Conservation (phyloP, 768 basidiomycete species). For the Hydnomerulius pinastri region DNA sequence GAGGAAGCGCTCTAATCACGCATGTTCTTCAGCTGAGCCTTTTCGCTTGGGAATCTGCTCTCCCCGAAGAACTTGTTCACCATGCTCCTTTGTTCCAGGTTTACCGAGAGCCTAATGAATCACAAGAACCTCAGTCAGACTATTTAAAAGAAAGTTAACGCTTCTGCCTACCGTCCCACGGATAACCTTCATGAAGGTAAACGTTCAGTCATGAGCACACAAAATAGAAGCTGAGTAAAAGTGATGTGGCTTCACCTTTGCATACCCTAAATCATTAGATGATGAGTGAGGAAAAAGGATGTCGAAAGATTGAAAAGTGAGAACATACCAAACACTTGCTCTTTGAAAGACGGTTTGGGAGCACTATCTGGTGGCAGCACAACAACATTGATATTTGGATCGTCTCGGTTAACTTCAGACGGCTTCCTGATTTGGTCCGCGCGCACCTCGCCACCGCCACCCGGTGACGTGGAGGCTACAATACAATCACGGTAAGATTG, state of each 20-base stretch:
- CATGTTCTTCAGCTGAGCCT: too few relatives aligned
- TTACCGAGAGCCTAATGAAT: slow-evolving; percentile 28
- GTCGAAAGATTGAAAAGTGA: not conserved
- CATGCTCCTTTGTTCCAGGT: slow-evolving; percentile 52
- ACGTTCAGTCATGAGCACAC: slow-evolving; percentile 5
- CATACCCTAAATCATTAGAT: slow-evolving; percentile 27
- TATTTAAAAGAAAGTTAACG: slow-evolving; percentile 4
- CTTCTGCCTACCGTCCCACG: slow-evolving; percentile 29
- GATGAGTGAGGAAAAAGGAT: not conserved
- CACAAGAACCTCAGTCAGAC: not conserved
- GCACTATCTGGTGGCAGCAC: slow-evolving; percentile 22
- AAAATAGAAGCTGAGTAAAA: not conserved
- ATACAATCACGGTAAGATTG: not conserved
- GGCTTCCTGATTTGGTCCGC: slow-evolving; percentile 27
- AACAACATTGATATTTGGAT: slow-evolving; percentile 26
- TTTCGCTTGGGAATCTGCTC: slow-evolving; percentile 36
- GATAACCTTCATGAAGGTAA: slow-evolving; percentile 19
- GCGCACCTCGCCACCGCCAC: slow-evolving; percentile 36
- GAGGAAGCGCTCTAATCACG: too few relatives aligned
- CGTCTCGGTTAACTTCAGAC: slow-evolving; percentile 27
- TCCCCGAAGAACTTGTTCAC: slow-evolving; percentile 54
- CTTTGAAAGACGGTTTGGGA: slow-evolving; percentile 64
- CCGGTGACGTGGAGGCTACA: slow-evolving; percentile 37
- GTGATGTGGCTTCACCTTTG: slow-evolving; percentile 20
- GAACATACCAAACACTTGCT: slow-evolving; percentile 54